Evolutionary conservation across 2,329 filamentous ascomycete genomes (phyloP).

Genomic region (Plenodomus tracheiphilus): DNA sequence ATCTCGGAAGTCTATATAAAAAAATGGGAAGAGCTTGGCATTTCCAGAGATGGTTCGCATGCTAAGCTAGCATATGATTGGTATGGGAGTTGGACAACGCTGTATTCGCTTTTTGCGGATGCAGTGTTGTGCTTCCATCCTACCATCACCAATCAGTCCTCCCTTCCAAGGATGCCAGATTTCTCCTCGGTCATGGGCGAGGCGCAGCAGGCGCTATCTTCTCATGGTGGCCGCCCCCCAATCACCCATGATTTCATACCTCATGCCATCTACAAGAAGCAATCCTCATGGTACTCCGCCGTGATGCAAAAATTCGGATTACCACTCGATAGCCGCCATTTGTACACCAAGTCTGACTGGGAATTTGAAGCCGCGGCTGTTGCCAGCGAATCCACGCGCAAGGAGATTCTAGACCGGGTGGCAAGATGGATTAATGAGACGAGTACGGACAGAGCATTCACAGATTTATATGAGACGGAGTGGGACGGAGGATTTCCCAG

Average conservation of each 20-base stretch:
- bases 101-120: conserved; percentile 86
- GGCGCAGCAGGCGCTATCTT: conserved; percentile 26
- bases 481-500: conserved; percentile 74
- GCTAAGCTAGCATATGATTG: conserved; percentile 80
- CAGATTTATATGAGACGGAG: conserved; percentile 82
- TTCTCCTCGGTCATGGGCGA: conserved; percentile 11
- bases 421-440: conserved; percentile 86
- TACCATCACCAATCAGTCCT: conserved; percentile 46
- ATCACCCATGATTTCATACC: conserved; percentile 66
- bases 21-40: conserved; percentile 72
- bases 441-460: conserved; percentile 72
- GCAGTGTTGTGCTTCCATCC: conserved; percentile 79
- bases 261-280: conserved; percentile 73
- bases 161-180: not conserved
- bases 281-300: conserved; percentile 78
- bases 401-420: conserved; percentile 73
- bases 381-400: conserved; percentile 67
- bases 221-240: conserved; percentile 24
- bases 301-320: conserved; percentile 82
- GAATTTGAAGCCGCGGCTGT: conserved; percentile 87
- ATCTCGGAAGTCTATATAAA: conserved; percentile 69
- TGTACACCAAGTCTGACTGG: conserved; percentile 91
- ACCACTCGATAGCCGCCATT: conserved; percentile 77
- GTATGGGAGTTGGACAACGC: conserved; percentile 79
- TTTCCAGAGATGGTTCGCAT: conserved; percentile 70